Conservation (phyloP, 495 filamentous ascomycete genomes). For the Hypoxylon lienhwacheense region DNA sequence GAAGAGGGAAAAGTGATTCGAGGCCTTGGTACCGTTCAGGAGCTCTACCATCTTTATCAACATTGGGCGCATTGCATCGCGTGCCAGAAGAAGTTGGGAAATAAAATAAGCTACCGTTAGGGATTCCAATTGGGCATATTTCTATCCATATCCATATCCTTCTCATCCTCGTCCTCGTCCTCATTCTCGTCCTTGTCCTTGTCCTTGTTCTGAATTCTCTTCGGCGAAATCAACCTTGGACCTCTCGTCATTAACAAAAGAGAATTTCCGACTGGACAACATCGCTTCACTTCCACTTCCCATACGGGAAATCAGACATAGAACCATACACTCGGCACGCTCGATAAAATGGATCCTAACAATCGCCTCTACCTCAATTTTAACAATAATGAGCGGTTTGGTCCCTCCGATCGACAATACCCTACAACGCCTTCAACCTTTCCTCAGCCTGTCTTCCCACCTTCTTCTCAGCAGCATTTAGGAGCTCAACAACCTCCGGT, state of each 20-base stretch:
- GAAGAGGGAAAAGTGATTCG: background rate
- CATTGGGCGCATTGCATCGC: constrained; percentile 21
- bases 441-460: constrained; percentile 78
- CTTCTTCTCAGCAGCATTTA: constrained; percentile 53
- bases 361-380: constrained; percentile 75
- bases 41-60: constrained; percentile 10
- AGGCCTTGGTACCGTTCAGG: constrained; percentile 3
- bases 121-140: constrained; percentile 16
- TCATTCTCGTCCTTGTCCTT: too few species aligned
- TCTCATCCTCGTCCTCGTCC: constrained; percentile 2
- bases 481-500: constrained; percentile 48
- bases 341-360: constrained; percentile 50
- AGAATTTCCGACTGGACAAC: too few species aligned
- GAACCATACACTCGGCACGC: background rate
- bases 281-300: too few species aligned
- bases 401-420: constrained; percentile 76
- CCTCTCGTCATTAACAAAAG: too few species aligned
- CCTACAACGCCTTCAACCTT: constrained; percentile 97
- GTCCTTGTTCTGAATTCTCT: too few species aligned
- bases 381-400: constrained; percentile 66
- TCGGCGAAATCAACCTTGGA: too few species aligned
- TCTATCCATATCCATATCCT: background rate
- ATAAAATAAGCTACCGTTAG: too few species aligned
- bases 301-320: too few species aligned
- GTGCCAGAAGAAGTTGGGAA: too few species aligned